Percentiles rank a stretch among this genome's conserved stretches.
Conservation (phyloP, 768 basidiomycete species). For the Boletus pseudo-olivaceus region DNA sequence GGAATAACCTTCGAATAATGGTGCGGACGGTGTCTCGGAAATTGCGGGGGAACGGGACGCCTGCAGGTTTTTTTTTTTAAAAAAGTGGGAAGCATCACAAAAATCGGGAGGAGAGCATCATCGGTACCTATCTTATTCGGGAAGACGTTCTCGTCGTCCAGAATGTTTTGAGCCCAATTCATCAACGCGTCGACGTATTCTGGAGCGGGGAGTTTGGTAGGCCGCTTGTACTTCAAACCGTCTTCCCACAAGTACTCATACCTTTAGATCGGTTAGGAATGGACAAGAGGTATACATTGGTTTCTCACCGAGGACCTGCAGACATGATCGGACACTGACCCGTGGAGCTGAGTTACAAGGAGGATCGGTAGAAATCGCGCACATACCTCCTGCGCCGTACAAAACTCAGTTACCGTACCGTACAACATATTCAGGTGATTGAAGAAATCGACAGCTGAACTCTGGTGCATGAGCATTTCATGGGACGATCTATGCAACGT, state of each 20-base stretch:
- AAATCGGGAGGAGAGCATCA: neutral
- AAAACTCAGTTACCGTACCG: constrained; percentile 97
- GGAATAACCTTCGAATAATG: constrained; percentile 88
- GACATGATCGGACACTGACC: constrained; percentile 92
- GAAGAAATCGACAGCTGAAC: constrained; percentile 95
- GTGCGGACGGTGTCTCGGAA: constrained; percentile 91
- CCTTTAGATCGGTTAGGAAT: constrained; percentile 38
- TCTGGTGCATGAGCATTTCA: neutral
- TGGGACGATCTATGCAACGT: neutral
- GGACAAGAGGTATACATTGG: neutral
- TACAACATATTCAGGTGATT: constrained; percentile 99
- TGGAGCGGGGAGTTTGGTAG: constrained; percentile 91
- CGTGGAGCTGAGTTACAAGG: constrained; percentile 7
- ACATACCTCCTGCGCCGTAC: constrained; percentile 85
- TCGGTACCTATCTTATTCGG: constrained; percentile 88
- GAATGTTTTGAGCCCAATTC: constrained; percentile 94
- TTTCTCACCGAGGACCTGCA: constrained; percentile 79
- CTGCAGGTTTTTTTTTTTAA: constrained; percentile 37
- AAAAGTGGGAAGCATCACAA: constrained; percentile 6
- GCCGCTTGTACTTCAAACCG: constrained; percentile 79
- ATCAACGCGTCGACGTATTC: constrained; percentile 98
- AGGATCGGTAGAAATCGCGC: neutral
- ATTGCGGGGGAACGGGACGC: constrained; percentile 85
- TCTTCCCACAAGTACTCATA: constrained; percentile 97
- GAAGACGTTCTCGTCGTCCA: constrained; percentile 91